Evolutionary conservation across 352 stramenopile genomes (phyloP).

Genomic region (Blastocystis sp.): DNA sequence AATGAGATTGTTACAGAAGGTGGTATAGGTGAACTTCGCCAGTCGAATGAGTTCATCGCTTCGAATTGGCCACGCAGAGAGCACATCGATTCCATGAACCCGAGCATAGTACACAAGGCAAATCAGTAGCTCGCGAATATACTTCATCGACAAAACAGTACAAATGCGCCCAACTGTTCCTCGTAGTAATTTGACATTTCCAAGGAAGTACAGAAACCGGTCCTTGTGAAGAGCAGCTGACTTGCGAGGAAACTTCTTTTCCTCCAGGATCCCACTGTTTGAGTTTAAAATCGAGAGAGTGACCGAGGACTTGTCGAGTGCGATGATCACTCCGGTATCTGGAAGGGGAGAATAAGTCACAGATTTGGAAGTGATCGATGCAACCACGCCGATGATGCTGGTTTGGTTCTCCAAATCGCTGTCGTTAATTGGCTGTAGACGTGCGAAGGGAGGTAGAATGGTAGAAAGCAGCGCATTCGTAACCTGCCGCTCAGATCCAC

Average conservation of each 20-base stretch:
- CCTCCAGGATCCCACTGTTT: constrained; percentile 11
- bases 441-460: background rate
- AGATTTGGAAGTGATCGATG: background rate
- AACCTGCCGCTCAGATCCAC: background rate
- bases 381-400: background rate
- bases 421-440: background rate
- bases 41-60: background rate
- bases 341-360: background rate
- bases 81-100: background rate
- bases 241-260: background rate
- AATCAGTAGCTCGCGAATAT: constrained; percentile 9
- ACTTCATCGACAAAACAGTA: background rate
- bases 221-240: constrained; percentile 10
- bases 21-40: background rate
- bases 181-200: constrained; percentile 13
- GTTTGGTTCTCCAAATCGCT: background rate
- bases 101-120: constrained; percentile 16
- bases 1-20: background rate
- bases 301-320: background rate
- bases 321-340: constrained; percentile 6
- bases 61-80: background rate
- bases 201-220: constrained; percentile 11
- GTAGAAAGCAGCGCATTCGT: background rate
- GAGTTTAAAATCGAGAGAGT: constrained; percentile 8
- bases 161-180: background rate